Evolutionary conservation across 2,329 filamentous ascomycete species (phyloP), one percentile per base, ranked within the genome.

Genomic region (Fonsecaea multimorphosa): DNA sequence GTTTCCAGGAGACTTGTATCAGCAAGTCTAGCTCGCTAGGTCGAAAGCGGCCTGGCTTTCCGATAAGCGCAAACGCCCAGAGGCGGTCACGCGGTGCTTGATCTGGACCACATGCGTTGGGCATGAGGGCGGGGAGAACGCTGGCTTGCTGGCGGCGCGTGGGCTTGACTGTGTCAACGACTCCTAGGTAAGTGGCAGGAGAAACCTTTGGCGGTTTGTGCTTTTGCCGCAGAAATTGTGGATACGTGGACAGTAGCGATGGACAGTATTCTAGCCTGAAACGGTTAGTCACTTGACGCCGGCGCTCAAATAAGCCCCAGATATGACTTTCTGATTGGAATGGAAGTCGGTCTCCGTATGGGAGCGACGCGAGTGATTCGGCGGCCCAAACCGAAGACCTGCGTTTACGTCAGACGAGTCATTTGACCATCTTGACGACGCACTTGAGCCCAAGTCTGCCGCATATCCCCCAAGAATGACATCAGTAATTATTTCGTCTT

Each of bases 1-100:
- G 36, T 19, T 58, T 58, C 56, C 56, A 44, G 40, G 38, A 22
- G 56, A 27, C 29, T 44, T 29, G 36, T 22, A 44, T 24, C 16
- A 24, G 31, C 44, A 44, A 16, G 12, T 46, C 16, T 32, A 14
- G 31, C 44, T 27, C 44, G 38, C n/a, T 44, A 44, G 38, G n/a
- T 44, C 38, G 38, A 44, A 44, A 44, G 7, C 16, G 22, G 44
- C 8, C 19, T 24, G 44, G 44, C 19, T 9, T 22, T 12, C 19
- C 19, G 44, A 49, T 49, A 49, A 49, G 44, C 44, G 44, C 44
- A 49, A 16, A 14, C 19, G 44, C 44, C 22, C 11, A 22, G 19
- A 14, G 19, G 19, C 44, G 44, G 22, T 49, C 44, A 49, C 44
- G 11, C 44, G 44, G 19, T 11, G 44, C 22, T 11, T 19, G 22